A percentile compares a stretch with the other conserved stretches of the same genome.
Evolutionary conservation across 1,139 yeast species (phyloP).

Genomic region (Sugiyamaella castrensis): DNA sequence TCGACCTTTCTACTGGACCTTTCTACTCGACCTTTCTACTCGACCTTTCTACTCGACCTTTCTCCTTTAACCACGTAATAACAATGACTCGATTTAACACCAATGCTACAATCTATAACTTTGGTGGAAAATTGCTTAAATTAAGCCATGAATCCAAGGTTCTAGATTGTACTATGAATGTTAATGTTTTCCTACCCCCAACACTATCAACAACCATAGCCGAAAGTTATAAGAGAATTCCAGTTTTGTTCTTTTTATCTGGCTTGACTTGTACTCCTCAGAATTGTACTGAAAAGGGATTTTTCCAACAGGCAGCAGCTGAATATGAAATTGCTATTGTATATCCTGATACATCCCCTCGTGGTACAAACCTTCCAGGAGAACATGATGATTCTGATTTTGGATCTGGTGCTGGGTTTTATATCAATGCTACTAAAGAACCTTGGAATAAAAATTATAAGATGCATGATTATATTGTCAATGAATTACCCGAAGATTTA

Average conservation of each 20-base stretch:
- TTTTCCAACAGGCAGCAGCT: constrained; percentile 76
- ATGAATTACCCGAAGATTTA: constrained; percentile 61
- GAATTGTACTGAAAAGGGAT: constrained; percentile 94
- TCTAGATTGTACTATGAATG: constrained; percentile 74
- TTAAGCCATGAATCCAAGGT: constrained; percentile 65
- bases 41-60: not conserved
- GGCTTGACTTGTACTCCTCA: constrained; percentile 94
- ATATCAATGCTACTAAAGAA: constrained; percentile 73
- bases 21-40: no score
- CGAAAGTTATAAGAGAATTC: constrained; percentile 43
- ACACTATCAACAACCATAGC: constrained; percentile 17
- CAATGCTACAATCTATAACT: constrained; percentile 51
- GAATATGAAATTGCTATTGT: constrained; percentile 82
- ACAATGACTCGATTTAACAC: constrained; percentile 17
- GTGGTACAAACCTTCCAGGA: constrained; percentile 81
- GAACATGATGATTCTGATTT: constrained; percentile 86
- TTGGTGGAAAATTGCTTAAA: constrained; percentile 75
- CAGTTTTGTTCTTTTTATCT: constrained; percentile 76
- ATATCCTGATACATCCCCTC: constrained; percentile 95
- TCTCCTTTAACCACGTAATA: not conserved
- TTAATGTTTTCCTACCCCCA: constrained; percentile 74
- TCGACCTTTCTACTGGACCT: no score
- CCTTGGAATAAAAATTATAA: constrained; percentile 73
- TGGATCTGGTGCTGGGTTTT: constrained; percentile 95
- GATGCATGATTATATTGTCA: constrained; percentile 81